Evolutionary conservation across 768 basidiomycete genomes (phyloP), one percentile per base, ranked within the genome.

Genomic region (Pulveroboletus frians): DNA sequence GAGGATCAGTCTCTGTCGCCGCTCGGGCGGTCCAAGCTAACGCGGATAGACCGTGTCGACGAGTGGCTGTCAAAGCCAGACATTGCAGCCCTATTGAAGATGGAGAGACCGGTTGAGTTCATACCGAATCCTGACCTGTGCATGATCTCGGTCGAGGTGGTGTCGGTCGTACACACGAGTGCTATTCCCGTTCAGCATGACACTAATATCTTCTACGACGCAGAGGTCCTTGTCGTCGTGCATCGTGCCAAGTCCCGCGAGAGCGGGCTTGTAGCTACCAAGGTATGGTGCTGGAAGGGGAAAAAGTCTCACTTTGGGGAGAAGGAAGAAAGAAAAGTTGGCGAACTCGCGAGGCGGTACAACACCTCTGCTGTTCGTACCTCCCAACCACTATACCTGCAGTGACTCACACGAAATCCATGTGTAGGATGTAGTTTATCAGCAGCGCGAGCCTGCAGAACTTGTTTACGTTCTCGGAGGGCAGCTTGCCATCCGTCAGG

Each of bases 201-300:
- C 47, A 60, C 60, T 8, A 69, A 76, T 50, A 63, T 86, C 15
- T 88, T 92, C 63, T 85, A 92, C 59, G 88, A 92, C 45, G 69
- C 75, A 2, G 90, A 92, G 60, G 69, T 81, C 8, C 69, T 90
- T 17, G 80, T 77, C 1, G 73, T 92, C 43, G 72, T 92, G 13
- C 77, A 88, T 62, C 77, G 89, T 13, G 75, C 70, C 20, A 92
- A 90, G 64, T 77, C 77, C 0, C 79, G 71, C 47, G 70, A 75
- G n/a, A 81, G 67, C 30, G 83, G 85, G 11, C 72, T 92, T 14
- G 88, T 80, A 4, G 72, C 73, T 21, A 89, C 84, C 5, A 76
- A 73, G 18, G 76, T 92, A 15, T 92, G 88, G 88, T 78, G 77
- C 18, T 92, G 90, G 90, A 69, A 71, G 15, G 90, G 90, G 0